phyloP scores from a whole-genome alignment of 192 early-diverging fungal genomes.

The Entophlyctis helioformis region DNA sequence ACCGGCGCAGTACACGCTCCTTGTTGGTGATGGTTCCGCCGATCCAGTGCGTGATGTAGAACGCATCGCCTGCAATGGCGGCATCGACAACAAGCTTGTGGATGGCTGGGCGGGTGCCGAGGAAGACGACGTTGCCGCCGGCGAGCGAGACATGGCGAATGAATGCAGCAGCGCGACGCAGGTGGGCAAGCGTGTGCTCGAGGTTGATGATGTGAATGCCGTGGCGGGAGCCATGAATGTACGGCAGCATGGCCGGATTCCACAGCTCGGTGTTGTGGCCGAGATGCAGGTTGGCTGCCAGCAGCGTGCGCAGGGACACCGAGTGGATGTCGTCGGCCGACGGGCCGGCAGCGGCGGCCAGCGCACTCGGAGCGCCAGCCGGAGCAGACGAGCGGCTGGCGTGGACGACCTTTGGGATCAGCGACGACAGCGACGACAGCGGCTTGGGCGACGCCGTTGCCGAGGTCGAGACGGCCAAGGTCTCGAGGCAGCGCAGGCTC shows the following conservation, averaged over 20 bases:
- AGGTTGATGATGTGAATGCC: conserved; percentile 90
- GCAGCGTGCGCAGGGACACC: conserved; percentile 16
- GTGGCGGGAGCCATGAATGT: conserved; percentile 77
- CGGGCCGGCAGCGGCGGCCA: too few species aligned
- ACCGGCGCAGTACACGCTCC: conserved; percentile 51
- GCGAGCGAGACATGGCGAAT: conserved; percentile 54
- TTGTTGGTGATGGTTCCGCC: conserved; percentile 84
- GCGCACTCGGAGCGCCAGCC: too few species aligned
- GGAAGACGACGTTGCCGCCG: conserved; percentile 78
- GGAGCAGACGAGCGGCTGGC: too few species aligned
- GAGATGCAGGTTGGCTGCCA: conserved; percentile 80
- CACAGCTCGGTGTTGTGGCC: conserved; percentile 68
- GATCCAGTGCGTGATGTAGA: conserved; percentile 75
- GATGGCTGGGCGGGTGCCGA: conserved; percentile 63
- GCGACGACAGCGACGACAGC: too few species aligned
- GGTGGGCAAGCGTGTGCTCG: conserved; percentile 73
- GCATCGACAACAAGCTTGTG: conserved; percentile 61
- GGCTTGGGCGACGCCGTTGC: too few species aligned
- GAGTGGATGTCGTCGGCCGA: too few species aligned
- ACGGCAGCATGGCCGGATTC: conserved; percentile 73
- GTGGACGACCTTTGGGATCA: too few species aligned
- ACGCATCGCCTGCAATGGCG: conserved; percentile 60
- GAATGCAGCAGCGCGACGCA: conserved; percentile 71
- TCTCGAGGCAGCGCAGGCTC: too few species aligned
- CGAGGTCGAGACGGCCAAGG: too few species aligned